Evolutionary conservation across 169 alveolate genomes (phyloP).

Genomic region (Besnoitia besnoiti): DNA sequence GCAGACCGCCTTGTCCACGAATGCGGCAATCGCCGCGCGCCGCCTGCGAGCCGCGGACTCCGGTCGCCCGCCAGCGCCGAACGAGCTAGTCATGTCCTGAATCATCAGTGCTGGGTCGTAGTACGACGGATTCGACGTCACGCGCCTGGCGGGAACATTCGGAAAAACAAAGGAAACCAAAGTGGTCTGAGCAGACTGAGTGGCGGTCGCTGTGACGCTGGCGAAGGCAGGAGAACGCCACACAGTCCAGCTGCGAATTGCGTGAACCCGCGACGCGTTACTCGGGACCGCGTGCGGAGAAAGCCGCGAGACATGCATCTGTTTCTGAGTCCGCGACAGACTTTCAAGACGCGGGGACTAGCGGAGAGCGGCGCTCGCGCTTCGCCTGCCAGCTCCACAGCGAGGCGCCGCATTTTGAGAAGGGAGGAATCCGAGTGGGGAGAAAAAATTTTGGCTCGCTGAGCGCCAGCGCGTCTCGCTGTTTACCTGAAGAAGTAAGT

Average conservation of each 20-base stretch:
- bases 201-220: too few relatives aligned
- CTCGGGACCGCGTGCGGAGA: too few relatives aligned
- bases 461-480: not conserved
- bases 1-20: conserved; percentile 67
- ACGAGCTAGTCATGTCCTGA: not conserved
- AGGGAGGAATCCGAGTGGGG: not conserved
- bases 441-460: not conserved
- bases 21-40: conserved; percentile 48
- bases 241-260: too few relatives aligned
- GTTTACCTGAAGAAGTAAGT: conserved; percentile 83
- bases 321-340: too few relatives aligned
- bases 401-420: not conserved
- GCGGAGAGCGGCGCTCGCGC: too few relatives aligned
- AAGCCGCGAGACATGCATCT: too few relatives aligned
- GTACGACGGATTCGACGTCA: conserved; percentile 73
- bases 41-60: not conserved
- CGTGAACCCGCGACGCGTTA: too few relatives aligned
- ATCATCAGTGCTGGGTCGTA: conserved; percentile 62
- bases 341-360: too few relatives aligned
- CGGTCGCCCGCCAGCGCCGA: not conserved
- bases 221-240: too few relatives aligned
- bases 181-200: not conserved
- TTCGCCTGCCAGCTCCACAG: too few relatives aligned
- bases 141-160: conserved; percentile 36
- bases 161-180: not conserved